These are phyloP conservation scores for Pichiaceae sp. DNA, from an alignment of 1,139 yeast genomes.

Conservation along the genomic window DNA sequence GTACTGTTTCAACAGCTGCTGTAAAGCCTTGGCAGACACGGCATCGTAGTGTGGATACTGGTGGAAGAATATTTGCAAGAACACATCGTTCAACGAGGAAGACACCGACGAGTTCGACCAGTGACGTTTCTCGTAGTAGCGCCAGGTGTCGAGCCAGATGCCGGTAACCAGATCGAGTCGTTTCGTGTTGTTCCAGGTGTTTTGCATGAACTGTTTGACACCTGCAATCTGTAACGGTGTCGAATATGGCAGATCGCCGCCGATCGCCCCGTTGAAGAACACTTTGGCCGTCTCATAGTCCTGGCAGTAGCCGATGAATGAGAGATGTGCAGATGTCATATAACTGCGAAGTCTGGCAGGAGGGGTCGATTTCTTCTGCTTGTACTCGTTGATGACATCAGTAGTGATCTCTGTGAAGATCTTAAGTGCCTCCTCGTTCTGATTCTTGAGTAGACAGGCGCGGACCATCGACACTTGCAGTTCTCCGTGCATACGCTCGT, in stretches of 20 bases:
- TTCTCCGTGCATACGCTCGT: slow-evolving; percentile 33
- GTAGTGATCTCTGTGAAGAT: slow-evolving; percentile 35
- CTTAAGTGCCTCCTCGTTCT: slow-evolving; percentile 39
- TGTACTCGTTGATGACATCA: slow-evolving; percentile 24
- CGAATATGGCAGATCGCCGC: slow-evolving; percentile 58
- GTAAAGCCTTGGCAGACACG: slow-evolving; percentile 51
- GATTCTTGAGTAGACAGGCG: slow-evolving; percentile 43
- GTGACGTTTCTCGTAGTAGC: slow-evolving; percentile 38
- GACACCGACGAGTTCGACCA: slow-evolving; percentile 57
- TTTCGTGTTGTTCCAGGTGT: slow-evolving; percentile 48
- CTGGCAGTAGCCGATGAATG: slow-evolving; percentile 74
- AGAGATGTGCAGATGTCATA: slow-evolving; percentile 59
- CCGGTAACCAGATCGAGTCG: slow-evolving; percentile 51
- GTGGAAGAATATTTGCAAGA: slow-evolving; percentile 61
- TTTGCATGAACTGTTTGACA: slow-evolving; percentile 57
- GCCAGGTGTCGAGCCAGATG: slow-evolving; percentile 58
- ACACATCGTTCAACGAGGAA: slow-evolving; percentile 60
- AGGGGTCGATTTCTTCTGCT: slow-evolving; percentile 10
- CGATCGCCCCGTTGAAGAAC: slow-evolving; percentile 64
- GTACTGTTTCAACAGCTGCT: slow-evolving; percentile 49
- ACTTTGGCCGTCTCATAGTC: slow-evolving; percentile 64
- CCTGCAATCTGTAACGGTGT: slow-evolving; percentile 69
- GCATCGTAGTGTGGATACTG: slow-evolving; percentile 45
- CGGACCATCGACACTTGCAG: slow-evolving; percentile 51
- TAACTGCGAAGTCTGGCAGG: slow-evolving; percentile 28